These are phyloP conservation scores for Petasospora fabianii DNA, from an alignment of 1,139 yeast species.

Conservation along the genomic window DNA sequence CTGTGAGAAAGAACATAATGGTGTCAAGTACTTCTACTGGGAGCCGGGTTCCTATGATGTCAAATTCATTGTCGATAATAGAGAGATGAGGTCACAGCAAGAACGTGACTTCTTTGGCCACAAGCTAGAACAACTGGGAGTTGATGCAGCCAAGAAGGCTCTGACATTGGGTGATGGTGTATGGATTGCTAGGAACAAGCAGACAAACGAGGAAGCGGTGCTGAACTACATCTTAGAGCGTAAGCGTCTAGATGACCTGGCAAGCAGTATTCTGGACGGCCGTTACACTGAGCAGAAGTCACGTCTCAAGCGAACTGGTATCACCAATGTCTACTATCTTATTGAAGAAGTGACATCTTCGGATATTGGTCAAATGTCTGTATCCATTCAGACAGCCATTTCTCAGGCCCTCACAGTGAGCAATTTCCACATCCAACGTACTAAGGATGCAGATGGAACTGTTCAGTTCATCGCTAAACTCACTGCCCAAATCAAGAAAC, in stretches of 20 bases:
- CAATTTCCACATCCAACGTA: slow-evolving; percentile 63
- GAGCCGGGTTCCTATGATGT: slow-evolving; percentile 52
- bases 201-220: slow-evolving; percentile 59
- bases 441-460: slow-evolving; percentile 74
- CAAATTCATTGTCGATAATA: slow-evolving; percentile 66
- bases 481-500: slow-evolving; percentile 46
- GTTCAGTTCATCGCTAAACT: slow-evolving; percentile 56
- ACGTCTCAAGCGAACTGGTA: slow-evolving; percentile 65
- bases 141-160: slow-evolving; percentile 51
- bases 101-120: slow-evolving; percentile 64
- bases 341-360: slow-evolving; percentile 71
- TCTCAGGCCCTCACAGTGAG: slow-evolving; percentile 67
- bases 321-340: slow-evolving; percentile 66
- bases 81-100: slow-evolving; percentile 64
- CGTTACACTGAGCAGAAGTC: slow-evolving; percentile 82
- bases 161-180: slow-evolving; percentile 82
- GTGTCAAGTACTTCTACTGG: slow-evolving; percentile 42
- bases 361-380: slow-evolving; percentile 45
- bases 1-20: slow-evolving; percentile 5
- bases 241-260: slow-evolving; percentile 83
- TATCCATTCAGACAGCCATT: slow-evolving; percentile 73
- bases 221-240: slow-evolving; percentile 83
- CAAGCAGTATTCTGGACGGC: slow-evolving; percentile 80
- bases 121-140: slow-evolving; percentile 48
- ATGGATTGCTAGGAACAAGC: slow-evolving; percentile 77